Base-by-base conservation (phyloP, 345 rosid genomes). In the Angophora floribunda region DNA sequence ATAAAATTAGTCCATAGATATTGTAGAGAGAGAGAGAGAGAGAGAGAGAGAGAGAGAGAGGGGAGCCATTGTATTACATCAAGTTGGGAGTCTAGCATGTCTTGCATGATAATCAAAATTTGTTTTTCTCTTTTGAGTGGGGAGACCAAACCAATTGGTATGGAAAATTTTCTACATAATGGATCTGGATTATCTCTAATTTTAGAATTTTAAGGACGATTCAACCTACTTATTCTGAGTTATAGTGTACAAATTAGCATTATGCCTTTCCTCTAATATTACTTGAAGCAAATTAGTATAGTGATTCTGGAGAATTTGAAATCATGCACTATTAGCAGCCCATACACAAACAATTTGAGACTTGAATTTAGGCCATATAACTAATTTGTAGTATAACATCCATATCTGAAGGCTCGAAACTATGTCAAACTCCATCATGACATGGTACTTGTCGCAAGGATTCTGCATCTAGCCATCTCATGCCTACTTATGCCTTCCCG, bases 221-320 rank as follows among this genome's bases (percentile, higher is more conserved):
- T 61, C 32, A 61, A 52, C 1, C 0, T 0, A 61, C 7, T 61
- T 61, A 26, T 26, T 61, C 0, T 61, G 67, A 61, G 30, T 59
- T 2, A n/a, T 5, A 59, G 30, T 7, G 0, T 7, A 59, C 30
- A 26, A 59, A 59, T 59, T 59, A 59, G 14, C 26, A 59, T 59
- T 26, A 59, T 57, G 63, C 61, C 5, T 55, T 22, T 55, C 63
- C 13, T 57, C 13, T 9, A 22, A 21, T 57, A 24, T 57, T 57
- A 57, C 55, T 57, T 57, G 63, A 57, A 57, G 13, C 0, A 0
- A 57, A 9, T 24, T 57, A 57, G 9, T 57, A 57, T 22, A 22
- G 9, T 57, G 63, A 57, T 57, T 57, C 6, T 0, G 5, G 63
- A 22, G 12, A 22, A 22, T 57, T 57, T 12, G 22, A 13, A 24